Base-by-base conservation (phyloP, 208 protist genomes). In the Acanthamoeba sp. region DNA sequence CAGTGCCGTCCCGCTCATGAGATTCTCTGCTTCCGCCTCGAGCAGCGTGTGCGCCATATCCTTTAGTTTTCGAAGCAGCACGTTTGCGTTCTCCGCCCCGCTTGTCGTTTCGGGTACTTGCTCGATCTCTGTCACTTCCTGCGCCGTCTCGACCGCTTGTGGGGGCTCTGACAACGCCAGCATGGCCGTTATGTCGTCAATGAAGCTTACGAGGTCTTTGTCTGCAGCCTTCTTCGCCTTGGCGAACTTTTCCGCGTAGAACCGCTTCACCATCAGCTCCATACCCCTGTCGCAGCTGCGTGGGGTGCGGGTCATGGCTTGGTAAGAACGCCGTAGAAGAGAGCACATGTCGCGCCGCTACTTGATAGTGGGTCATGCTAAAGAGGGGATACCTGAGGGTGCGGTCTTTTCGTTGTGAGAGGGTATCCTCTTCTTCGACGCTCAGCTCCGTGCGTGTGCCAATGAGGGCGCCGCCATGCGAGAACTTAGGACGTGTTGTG, bases 211-310 rank as follows among this genome's bases (percentile, higher is more conserved):
- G 6, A 89, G 52, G 29, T 89, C 40, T 42, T 87, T 40, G 45
- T 87, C 82, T 20, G 82, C 82, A 0, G 29, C 38, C 82, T 27
- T 64, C 40, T 89, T 89, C 18, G 82, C 82, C 27, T 50, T 36
- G 32, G 50, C 82, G n/a, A 89, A 89, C 38, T 62, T 50, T 57
- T 89, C 45, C 36, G 38, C 45, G 52, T 89, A 89, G 82, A 64
- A 89, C 24, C 52, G 82, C 52, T 42, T 89, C 82, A 89, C 82
- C 82, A 89, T 89, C 32, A 36, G 38, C 50, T 66, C 42, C 82
- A 89, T 55, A 16, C 82, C 82, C 18, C 32, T 64, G 38, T 89
- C 82, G 40, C 71, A 82, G 32, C 71, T 82, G 34, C 34, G 57
- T 14, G 10, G 1, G 48, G 18, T 20, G 4, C 14, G 48, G 48